These are phyloP conservation scores for Cordia subcordata DNA, from an alignment of 257 asterid genomes.

Conservation along the genomic window DNA sequence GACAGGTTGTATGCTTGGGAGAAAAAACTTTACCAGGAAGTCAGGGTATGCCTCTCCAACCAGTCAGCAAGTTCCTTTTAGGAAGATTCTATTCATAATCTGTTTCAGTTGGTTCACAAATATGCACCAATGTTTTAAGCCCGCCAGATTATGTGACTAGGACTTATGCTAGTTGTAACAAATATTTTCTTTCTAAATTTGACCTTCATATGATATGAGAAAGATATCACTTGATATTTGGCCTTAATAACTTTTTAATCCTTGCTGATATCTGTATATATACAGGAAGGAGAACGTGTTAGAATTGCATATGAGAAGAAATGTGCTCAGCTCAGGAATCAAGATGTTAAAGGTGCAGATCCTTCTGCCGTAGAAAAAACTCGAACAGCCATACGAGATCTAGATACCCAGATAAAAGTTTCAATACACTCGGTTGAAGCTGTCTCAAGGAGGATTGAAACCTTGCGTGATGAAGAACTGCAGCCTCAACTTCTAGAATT, in stretches of 20 bases:
- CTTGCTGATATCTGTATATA: conserved; percentile 3
- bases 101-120: background rate
- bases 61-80: background rate
- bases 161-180: background rate
- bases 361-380: conserved; percentile 59
- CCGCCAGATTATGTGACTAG: background rate
- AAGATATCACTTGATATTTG: background rate
- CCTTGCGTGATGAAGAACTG: conserved; percentile 78
- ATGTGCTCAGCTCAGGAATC: conserved; percentile 62
- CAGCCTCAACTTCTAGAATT: conserved; percentile 83
- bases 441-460: conserved; percentile 82
- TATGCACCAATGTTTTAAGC: background rate
- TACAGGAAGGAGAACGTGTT: conserved; percentile 80
- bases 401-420: conserved; percentile 83
- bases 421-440: conserved; percentile 91
- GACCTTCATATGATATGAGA: background rate
- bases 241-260: background rate
- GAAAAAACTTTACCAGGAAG: conserved; percentile 91
- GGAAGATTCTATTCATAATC: background rate
- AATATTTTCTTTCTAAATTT: background rate
- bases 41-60: conserved; percentile 61
- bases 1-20: conserved; percentile 92
- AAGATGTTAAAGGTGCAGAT: conserved; percentile 72
- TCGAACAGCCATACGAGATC: conserved; percentile 61
- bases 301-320: conserved; percentile 86